phyloP scores from a whole-genome alignment of 75 land plant genomes.

The Pinus tabuliformis region DNA sequence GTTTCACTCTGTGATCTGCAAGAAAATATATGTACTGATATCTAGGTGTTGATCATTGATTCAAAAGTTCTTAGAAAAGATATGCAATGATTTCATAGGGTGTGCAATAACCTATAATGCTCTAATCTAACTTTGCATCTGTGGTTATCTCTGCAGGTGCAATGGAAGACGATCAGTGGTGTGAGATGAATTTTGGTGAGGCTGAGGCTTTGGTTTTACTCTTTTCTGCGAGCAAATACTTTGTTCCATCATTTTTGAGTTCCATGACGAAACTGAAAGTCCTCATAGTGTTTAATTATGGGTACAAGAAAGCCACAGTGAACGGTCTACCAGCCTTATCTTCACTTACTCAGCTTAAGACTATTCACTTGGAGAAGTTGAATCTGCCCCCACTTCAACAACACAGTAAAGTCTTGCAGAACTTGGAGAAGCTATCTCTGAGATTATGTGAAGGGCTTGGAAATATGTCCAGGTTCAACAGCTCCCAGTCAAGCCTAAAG shows the following conservation, averaged over 20 bases:
- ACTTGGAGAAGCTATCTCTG: slow-evolving; percentile 42
- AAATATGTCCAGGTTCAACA: slow-evolving; percentile 9
- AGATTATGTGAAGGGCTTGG: slow-evolving; percentile 32
- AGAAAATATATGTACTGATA: slow-evolving; percentile 11
- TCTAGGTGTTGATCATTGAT: no score
- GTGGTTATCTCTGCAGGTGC: slow-evolving; percentile 23
- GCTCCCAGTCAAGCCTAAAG: slow-evolving; percentile 15
- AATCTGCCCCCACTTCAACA: slow-evolving; percentile 15
- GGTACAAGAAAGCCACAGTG: slow-evolving; percentile 14
- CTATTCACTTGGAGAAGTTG: slow-evolving; percentile 49
- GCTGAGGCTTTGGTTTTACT: slow-evolving; percentile 57
- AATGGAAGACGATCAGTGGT: slow-evolving; percentile 49
- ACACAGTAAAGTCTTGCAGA: slow-evolving; percentile 17
- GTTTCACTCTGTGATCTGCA: slow-evolving; percentile 21
- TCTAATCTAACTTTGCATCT: neutral
- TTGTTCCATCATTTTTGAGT: slow-evolving; percentile 43
- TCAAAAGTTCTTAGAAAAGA: slow-evolving; percentile 27
- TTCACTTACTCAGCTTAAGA: slow-evolving; percentile 31
- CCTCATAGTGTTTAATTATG: slow-evolving; percentile 31
- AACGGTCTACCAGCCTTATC: slow-evolving; percentile 27
- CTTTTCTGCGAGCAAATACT: slow-evolving; percentile 32
- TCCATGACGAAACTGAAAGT: slow-evolving; percentile 47
- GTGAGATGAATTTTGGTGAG: slow-evolving; percentile 34
- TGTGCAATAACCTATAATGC: neutral
- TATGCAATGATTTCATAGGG: no score